A percentile compares a stretch with the other conserved stretches of the same genome.
Evolutionary conservation across 164 flowering plant species (phyloP).

Genomic region (Saururus chinensis): DNA sequence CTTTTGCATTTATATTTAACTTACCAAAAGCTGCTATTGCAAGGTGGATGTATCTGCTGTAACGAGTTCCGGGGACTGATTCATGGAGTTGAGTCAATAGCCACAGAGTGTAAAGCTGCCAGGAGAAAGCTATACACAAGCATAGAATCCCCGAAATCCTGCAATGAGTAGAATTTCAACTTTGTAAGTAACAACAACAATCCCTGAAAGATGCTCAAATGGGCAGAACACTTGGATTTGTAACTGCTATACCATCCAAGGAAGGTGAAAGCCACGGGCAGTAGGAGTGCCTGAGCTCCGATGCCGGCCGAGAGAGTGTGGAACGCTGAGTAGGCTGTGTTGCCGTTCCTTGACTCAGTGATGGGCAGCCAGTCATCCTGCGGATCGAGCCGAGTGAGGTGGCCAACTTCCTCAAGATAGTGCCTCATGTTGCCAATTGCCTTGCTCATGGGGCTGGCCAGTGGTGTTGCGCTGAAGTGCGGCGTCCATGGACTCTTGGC

Average conservation of each 20-base stretch:
- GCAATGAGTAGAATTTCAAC: conserved; percentile 3
- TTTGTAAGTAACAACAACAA: not conserved
- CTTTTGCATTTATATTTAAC: not conserved
- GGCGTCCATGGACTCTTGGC: conserved; percentile 6
- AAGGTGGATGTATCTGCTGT: conserved; percentile 50
- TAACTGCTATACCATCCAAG: conserved; percentile 56
- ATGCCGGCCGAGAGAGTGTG: conserved; percentile 60
- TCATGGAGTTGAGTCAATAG: conserved; percentile 58
- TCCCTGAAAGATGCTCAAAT: not conserved
- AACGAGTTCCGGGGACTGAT: conserved; percentile 34
- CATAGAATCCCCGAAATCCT: conserved; percentile 66
- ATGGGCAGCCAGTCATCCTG: conserved; percentile 77
- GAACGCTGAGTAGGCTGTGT: conserved; percentile 48
- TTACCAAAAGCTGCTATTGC: conserved; percentile 52
- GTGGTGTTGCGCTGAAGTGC: conserved; percentile 13
- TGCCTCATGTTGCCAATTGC: conserved; percentile 27
- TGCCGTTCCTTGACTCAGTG: conserved; percentile 73
- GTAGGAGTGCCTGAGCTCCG: conserved; percentile 68
- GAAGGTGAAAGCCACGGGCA: conserved; percentile 55
- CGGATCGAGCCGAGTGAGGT: conserved; percentile 38
- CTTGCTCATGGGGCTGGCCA: conserved; percentile 42
- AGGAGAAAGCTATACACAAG: conserved; percentile 38
- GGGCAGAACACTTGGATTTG: not conserved
- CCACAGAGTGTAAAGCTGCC: conserved; percentile 64
- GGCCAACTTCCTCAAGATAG: conserved; percentile 35